Percentiles rank a stretch among this genome's conserved stretches.
Conservation (phyloP, 495 filamentous ascomycete species). For the Penicillium macrosclerotiorum region DNA sequence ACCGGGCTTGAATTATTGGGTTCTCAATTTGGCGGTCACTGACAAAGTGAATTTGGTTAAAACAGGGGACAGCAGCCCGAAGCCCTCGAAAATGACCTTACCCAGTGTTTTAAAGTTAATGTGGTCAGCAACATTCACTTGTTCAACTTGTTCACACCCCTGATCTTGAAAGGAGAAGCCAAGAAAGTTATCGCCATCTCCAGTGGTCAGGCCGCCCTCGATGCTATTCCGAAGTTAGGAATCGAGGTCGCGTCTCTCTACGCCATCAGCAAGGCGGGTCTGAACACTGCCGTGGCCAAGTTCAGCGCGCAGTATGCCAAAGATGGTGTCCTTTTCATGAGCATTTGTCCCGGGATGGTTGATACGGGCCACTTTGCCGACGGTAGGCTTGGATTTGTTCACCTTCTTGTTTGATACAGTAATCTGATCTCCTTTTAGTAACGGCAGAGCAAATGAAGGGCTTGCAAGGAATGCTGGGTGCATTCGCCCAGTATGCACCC, state of each 20-base stretch:
- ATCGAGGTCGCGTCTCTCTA: slow-evolving; percentile 30
- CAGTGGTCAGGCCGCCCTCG: slow-evolving; percentile 46
- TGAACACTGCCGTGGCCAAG: slow-evolving; percentile 45
- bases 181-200: slow-evolving; percentile 59
- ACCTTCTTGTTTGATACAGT: no score
- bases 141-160: slow-evolving; percentile 52
- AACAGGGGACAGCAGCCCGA: slow-evolving; percentile 27
- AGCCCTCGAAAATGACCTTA: slow-evolving; percentile 18
- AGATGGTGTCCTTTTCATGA: slow-evolving; percentile 51
- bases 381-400: no score
- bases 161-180: slow-evolving; percentile 43
- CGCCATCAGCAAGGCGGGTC: slow-evolving; percentile 40
- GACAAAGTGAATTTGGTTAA: no score
- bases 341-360: slow-evolving; percentile 48
- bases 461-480: no score
- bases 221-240: slow-evolving; percentile 33
- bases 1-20: neutral
- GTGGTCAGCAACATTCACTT: slow-evolving; percentile 48
- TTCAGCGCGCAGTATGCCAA: slow-evolving; percentile 51
- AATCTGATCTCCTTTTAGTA: no score
- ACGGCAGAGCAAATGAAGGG: no score
- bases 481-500: no score
- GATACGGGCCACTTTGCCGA: no score
- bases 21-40: no score
- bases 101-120: slow-evolving; percentile 41